phyloP scores from a whole-genome alignment of 2,329 filamentous ascomycete genomes.

The Diaporthe vexans region DNA sequence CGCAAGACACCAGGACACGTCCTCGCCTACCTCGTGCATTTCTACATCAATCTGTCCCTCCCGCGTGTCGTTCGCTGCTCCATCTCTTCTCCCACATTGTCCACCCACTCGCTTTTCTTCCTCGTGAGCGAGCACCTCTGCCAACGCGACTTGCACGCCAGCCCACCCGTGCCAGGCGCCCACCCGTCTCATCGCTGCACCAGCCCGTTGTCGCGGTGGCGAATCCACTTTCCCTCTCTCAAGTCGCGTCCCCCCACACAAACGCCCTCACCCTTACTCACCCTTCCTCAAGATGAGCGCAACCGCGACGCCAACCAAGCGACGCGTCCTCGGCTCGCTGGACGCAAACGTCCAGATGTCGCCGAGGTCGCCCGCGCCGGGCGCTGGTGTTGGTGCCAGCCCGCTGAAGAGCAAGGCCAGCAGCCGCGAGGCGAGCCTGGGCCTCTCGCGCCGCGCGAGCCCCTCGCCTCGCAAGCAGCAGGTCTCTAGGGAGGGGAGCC shows the following conservation, averaged over 20 bases:
- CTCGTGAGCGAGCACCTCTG: neutral
- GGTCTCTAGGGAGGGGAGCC: slow-evolving; percentile 19
- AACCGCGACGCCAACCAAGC: slow-evolving; percentile 57
- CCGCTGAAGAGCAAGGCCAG: slow-evolving; percentile 34
- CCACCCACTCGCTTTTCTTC: neutral
- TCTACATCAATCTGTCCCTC: neutral
- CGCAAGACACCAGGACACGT: slow-evolving; percentile 1
- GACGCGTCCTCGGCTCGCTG: slow-evolving; percentile 63
- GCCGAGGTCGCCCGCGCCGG: slow-evolving; percentile 31
- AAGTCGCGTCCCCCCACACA: slow-evolving; percentile 24
- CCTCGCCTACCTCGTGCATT: neutral
- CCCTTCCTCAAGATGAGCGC: slow-evolving; percentile 38
- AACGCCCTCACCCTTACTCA: neutral
- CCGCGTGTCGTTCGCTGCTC: neutral
- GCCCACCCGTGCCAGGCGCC: neutral
- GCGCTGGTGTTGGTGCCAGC: slow-evolving; percentile 6
- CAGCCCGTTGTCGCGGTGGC: slow-evolving; percentile 9
- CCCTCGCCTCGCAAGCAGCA: slow-evolving; percentile 34
- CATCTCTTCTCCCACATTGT: neutral
- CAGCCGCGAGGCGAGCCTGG: slow-evolving; percentile 15
- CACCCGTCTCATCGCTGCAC: neutral
- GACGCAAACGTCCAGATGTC: slow-evolving; percentile 56
- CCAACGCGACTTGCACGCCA: slow-evolving; percentile 9
- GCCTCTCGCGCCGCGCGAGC: slow-evolving; percentile 35
- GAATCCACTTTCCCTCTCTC: slow-evolving; percentile 6